phyloP scores from a whole-genome alignment of 2,329 filamentous ascomycete genomes.

The Xylariaceae sp. region DNA sequence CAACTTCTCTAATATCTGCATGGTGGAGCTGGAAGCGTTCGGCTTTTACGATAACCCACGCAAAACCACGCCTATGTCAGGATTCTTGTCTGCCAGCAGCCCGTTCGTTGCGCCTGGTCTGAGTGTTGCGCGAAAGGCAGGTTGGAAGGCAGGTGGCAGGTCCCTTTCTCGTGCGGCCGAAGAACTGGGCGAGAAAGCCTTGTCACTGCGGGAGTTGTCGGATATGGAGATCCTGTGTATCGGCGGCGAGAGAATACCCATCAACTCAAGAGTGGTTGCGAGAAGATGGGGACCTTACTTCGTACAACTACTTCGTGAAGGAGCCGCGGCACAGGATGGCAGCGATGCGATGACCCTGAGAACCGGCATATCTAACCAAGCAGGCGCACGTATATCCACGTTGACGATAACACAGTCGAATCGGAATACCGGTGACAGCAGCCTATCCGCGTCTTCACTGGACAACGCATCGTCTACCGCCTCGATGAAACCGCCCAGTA shows the following conservation, averaged over 20 bases:
- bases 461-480: constrained; percentile 33
- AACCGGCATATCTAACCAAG: constrained; percentile 53
- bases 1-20: constrained; percentile 94
- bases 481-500: constrained; percentile 41
- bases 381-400: constrained; percentile 67
- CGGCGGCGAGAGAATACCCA: constrained; percentile 82
- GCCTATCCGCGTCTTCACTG: constrained; percentile 41
- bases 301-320: constrained; percentile 82
- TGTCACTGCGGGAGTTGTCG: constrained; percentile 75
- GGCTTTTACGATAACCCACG: constrained; percentile 95
- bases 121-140: constrained; percentile 54
- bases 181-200: constrained; percentile 75
- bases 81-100: constrained; percentile 77
- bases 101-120: constrained; percentile 55
- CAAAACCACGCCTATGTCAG: constrained; percentile 69
- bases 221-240: constrained; percentile 97
- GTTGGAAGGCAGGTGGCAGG: constrained; percentile 68
- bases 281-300: constrained; percentile 95
- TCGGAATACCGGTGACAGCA: constrained; percentile 46
- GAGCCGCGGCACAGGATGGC: constrained; percentile 64
- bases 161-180: constrained; percentile 72
- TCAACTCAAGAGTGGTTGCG: constrained; percentile 84
- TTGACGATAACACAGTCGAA: constrained; percentile 75
- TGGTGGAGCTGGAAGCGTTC: constrained; percentile 96
- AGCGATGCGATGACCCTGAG: constrained; percentile 72